phyloP scores from a whole-genome alignment of 179 eudicot genomes.

The Carnegiea gigantea region DNA sequence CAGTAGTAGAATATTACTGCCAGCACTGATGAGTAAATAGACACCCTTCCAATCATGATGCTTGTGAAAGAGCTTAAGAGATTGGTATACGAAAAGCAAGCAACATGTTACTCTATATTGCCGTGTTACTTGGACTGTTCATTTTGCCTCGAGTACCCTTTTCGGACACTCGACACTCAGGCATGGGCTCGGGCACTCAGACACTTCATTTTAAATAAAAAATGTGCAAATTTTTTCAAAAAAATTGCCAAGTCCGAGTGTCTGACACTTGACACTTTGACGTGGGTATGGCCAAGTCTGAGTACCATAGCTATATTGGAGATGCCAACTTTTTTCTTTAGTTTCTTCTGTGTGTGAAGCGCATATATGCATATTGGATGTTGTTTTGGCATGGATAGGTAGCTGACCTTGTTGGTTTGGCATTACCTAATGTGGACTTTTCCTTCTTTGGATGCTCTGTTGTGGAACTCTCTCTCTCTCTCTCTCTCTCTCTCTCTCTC shows the following conservation, averaged over 20 bases:
- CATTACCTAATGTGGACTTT: not conserved
- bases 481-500: not conserved
- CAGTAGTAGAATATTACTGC: not conserved
- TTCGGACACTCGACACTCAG: too few species aligned
- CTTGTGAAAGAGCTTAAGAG: not conserved
- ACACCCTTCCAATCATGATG: not conserved
- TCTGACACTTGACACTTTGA: too few species aligned
- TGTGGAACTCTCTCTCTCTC: too few species aligned
- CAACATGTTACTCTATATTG: not conserved
- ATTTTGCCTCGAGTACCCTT: too few species aligned
- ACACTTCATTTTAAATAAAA: too few species aligned
- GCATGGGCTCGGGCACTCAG: too few species aligned
- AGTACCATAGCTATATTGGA: not conserved
- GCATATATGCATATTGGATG: not conserved
- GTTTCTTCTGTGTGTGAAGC: not conserved
- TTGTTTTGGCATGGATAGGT: not conserved
- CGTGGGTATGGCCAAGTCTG: too few species aligned
- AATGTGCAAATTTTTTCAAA: too few species aligned
- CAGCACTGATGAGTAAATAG: not conserved
- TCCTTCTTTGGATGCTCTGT: not conserved
- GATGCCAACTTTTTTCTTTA: not conserved
- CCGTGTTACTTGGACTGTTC: too few species aligned
- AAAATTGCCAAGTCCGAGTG: too few species aligned
- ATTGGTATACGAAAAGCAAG: too few species aligned
- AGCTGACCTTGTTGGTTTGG: not conserved